phyloP scores from a whole-genome alignment of 148 eudicot species.

The Nyssa sinensis region DNA sequence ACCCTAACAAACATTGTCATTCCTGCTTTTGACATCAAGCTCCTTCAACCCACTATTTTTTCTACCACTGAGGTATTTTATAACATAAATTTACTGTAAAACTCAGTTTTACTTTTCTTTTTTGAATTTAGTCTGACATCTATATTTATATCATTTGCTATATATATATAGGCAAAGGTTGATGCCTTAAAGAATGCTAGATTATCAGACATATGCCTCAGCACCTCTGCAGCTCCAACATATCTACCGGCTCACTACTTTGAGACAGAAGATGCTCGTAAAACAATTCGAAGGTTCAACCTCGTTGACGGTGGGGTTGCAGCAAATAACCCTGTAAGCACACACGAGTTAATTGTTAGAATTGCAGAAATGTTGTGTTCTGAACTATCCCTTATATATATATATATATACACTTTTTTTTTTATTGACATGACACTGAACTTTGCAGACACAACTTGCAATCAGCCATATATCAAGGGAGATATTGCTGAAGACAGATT shows the following conservation, averaged over 20 bases:
- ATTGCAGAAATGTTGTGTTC: too few relatives aligned
- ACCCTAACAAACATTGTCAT: constrained; percentile 6
- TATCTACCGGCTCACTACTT: constrained; percentile 16
- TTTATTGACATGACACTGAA: background rate
- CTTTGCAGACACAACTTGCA: constrained; percentile 32
- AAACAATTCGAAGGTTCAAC: background rate
- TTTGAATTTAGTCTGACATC: background rate
- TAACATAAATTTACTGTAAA: background rate
- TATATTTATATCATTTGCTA: background rate
- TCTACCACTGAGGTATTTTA: background rate
- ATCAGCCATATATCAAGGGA: constrained; percentile 2
- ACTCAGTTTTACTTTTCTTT: background rate
- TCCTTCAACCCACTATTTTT: constrained; percentile 6
- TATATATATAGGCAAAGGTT: background rate
- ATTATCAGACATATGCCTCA: constrained; percentile 8
- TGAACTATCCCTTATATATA: background rate
- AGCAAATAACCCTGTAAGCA: constrained; percentile 19
- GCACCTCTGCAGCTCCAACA: constrained; percentile 19
- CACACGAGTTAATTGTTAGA: too few relatives aligned
- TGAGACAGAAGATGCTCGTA: background rate
- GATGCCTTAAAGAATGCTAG: background rate
- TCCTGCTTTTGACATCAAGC: constrained; percentile 15
- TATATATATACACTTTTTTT: too few relatives aligned
- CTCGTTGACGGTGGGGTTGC: constrained; percentile 16
- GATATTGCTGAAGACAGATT: background rate